Evolutionary conservation across 208 protist genomes (phyloP).

Genomic region (Crithidia bombi): DNA sequence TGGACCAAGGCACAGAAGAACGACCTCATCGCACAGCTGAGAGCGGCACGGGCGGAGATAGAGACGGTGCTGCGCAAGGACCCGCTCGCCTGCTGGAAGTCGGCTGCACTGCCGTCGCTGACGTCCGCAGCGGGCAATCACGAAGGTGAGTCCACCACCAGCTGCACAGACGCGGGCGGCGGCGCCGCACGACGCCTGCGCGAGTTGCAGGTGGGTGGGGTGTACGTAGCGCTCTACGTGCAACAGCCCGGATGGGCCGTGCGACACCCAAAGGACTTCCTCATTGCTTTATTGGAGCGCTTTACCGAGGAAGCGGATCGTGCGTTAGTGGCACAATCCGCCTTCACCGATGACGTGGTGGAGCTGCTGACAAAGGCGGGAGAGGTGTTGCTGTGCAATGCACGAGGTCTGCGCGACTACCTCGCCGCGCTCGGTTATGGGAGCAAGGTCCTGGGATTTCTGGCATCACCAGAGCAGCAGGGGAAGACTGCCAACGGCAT

Average conservation of each 20-base stretch:
- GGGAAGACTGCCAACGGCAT: not conserved
- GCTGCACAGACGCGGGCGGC: not conserved
- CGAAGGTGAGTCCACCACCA: not conserved
- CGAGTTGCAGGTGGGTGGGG: slow-evolving; percentile 72
- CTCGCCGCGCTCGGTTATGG: slow-evolving; percentile 73
- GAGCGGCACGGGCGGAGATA: slow-evolving; percentile 36
- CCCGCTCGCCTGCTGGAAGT: slow-evolving; percentile 53
- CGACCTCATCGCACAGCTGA: slow-evolving; percentile 45
- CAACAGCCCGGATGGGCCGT: slow-evolving; percentile 82
- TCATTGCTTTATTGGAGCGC: slow-evolving; percentile 65
- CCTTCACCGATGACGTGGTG: slow-evolving; percentile 21
- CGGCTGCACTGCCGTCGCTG: no score
- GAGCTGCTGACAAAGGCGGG: slow-evolving; percentile 57
- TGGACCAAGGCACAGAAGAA: slow-evolving; percentile 85
- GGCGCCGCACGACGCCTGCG: slow-evolving; percentile 18
- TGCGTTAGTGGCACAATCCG: not conserved
- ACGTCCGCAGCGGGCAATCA: no score
- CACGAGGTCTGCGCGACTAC: slow-evolving; percentile 60
- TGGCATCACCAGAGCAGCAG: slow-evolving; percentile 9
- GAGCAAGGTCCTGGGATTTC: slow-evolving; percentile 55
- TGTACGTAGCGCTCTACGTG: slow-evolving; percentile 83
- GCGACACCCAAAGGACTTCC: slow-evolving; percentile 85
- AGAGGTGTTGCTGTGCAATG: slow-evolving; percentile 51
- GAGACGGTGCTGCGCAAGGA: slow-evolving; percentile 34
- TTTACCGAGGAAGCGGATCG: slow-evolving; percentile 45